These are phyloP conservation scores for Chytriomyces sp. DNA, from an alignment of 192 early-diverging fungal genomes.

Conservation along the genomic window DNA sequence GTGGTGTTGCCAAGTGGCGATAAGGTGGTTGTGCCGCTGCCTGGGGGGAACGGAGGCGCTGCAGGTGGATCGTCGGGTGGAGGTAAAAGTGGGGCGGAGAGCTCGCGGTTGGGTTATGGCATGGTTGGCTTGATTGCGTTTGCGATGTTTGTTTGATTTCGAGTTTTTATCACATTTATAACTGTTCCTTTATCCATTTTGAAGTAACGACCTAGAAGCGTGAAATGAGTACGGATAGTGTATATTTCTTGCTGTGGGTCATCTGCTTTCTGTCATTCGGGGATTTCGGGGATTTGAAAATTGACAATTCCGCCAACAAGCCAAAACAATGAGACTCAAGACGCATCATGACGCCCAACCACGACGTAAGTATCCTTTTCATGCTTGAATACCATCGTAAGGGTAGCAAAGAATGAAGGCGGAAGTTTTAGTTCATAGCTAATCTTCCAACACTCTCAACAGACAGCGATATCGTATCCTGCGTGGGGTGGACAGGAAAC, in stretches of 20 bases:
- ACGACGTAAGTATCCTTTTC: conserved; percentile 33
- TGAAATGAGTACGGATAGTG: background rate
- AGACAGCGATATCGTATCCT: conserved; percentile 58
- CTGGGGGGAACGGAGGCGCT: background rate
- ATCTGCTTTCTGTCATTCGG: too few relatives aligned
- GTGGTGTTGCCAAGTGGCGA: background rate
- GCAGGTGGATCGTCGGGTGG: too few relatives aligned
- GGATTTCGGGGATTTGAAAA: too few relatives aligned
- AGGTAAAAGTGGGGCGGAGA: too few relatives aligned
- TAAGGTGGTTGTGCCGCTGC: background rate
- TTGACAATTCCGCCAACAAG: background rate
- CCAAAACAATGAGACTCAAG: conserved; percentile 43
- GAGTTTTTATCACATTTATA: background rate
- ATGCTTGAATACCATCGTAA: background rate
- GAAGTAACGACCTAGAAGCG: background rate
- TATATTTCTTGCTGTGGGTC: too few relatives aligned
- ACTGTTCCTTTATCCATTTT: too few relatives aligned
- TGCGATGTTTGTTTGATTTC: background rate
- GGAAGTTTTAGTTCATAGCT: background rate
- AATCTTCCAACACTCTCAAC: conserved; percentile 16
- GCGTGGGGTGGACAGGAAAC: conserved; percentile 58
- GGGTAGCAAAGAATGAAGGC: background rate
- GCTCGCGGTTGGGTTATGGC: background rate
- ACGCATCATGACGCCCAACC: conserved; percentile 33
- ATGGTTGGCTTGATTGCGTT: background rate